Evolutionary conservation across 2,329 filamentous ascomycete species (phyloP).

Genomic region (Zymoseptoria pseudotritici): DNA sequence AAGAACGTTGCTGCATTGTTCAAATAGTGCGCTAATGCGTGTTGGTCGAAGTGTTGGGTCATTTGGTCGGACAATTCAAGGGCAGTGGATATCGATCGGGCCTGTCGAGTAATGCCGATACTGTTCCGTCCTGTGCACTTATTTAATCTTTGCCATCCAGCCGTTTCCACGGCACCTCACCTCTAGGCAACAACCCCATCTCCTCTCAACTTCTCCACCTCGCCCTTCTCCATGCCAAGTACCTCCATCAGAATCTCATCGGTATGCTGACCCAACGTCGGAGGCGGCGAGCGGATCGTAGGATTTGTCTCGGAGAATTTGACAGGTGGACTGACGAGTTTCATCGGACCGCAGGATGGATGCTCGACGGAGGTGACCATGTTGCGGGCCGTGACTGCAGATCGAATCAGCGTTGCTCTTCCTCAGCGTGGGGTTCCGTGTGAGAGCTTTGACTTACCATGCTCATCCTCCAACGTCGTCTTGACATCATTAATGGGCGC

Average conservation of each 20-base stretch:
- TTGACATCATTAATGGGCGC: constrained; percentile 92
- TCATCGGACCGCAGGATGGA: constrained; percentile 71
- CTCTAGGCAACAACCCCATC: constrained; percentile 53
- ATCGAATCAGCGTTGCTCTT: not conserved
- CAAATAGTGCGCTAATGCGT: too few relatives aligned
- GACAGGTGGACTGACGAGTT: constrained; percentile 86
- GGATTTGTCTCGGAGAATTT: constrained; percentile 84
- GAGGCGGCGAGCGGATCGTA: constrained; percentile 68
- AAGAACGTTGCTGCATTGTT: too few relatives aligned
- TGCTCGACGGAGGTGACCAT: constrained; percentile 92
- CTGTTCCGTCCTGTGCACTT: not conserved
- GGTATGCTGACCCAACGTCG: constrained; percentile 80
- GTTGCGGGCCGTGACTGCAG: constrained; percentile 58
- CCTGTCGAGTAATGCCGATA: not conserved
- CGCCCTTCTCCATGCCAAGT: constrained; percentile 51
- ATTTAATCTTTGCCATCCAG: not conserved
- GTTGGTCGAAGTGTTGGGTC: too few relatives aligned
- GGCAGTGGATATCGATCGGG: too few relatives aligned
- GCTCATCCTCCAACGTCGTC: constrained; percentile 71
- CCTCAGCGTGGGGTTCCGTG: not conserved
- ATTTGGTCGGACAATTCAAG: too few relatives aligned
- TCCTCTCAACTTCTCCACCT: constrained; percentile 56
- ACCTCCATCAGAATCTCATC: constrained; percentile 63
- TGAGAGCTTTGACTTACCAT: constrained; percentile 49
- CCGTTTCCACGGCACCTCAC: not conserved